Evolutionary conservation across 495 filamentous ascomycete genomes (phyloP).

Genomic region (Tuber indicum): DNA sequence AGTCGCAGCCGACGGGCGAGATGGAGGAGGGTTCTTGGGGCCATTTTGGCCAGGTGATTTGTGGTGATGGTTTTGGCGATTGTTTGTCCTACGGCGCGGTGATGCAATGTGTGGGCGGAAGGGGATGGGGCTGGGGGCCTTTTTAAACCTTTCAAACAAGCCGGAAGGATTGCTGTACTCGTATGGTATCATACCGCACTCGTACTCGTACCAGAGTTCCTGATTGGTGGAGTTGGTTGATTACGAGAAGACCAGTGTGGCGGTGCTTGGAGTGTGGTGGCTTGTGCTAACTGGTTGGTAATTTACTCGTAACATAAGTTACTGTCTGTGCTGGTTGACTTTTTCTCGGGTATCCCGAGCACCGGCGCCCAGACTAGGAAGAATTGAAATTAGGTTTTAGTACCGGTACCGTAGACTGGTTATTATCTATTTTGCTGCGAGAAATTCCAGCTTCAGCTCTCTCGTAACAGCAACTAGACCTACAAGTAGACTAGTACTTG

Average conservation of each 20-base stretch:
- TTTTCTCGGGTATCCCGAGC: too few species aligned
- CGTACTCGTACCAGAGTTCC: too few species aligned
- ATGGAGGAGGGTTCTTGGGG: conserved; percentile 21
- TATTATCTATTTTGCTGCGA: too few species aligned
- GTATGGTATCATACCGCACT: too few species aligned
- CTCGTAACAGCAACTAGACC: background rate
- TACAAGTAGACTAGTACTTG: too few species aligned
- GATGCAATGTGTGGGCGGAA: background rate
- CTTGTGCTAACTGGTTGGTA: background rate
- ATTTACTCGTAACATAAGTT: too few species aligned
- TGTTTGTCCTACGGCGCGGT: background rate
- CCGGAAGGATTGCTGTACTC: too few species aligned
- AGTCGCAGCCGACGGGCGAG: conserved; percentile 4
- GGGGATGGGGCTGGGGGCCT: background rate
- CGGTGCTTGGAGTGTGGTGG: background rate
- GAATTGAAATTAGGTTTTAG: too few species aligned
- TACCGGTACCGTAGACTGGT: too few species aligned
- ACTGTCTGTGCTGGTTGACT: too few species aligned
- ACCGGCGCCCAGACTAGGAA: too few species aligned
- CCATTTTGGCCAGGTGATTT: conserved; percentile 8
- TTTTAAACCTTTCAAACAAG: background rate
- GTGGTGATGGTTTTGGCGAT: background rate
- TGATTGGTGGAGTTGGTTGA: background rate
- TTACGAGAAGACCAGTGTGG: background rate
- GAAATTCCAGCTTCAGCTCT: background rate